phyloP scores from a whole-genome alignment of 441 rosid genomes.

The Croton laevigatus region DNA sequence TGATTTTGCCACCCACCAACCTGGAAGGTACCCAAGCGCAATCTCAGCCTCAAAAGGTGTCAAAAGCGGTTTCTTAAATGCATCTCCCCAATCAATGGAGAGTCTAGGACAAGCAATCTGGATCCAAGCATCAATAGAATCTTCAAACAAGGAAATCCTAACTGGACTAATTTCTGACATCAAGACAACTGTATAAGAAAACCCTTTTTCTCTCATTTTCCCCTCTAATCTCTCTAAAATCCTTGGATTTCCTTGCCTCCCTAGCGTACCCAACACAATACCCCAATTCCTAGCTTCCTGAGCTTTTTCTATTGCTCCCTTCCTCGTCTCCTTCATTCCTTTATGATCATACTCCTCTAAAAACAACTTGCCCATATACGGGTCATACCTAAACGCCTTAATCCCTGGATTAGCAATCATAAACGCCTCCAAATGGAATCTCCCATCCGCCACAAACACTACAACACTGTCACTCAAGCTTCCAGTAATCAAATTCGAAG shows the following conservation, averaged over 20 bases:
- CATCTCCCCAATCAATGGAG: slow-evolving; percentile 97
- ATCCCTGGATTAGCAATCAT: slow-evolving; percentile 90
- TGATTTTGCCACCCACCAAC: slow-evolving; percentile 59
- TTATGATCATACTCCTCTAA: slow-evolving; percentile 90
- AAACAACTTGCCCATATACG: slow-evolving; percentile 73
- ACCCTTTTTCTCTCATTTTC: slow-evolving; percentile 68
- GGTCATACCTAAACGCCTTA: slow-evolving; percentile 77
- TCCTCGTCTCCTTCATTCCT: slow-evolving; percentile 88
- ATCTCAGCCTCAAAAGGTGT: slow-evolving; percentile 95
- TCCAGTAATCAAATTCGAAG: not conserved
- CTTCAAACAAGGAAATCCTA: slow-evolving; percentile 77
- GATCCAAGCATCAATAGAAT: slow-evolving; percentile 86
- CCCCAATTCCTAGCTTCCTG: slow-evolving; percentile 62
- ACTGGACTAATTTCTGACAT: slow-evolving; percentile 89
- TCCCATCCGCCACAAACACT: slow-evolving; percentile 89
- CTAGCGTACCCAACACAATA: slow-evolving; percentile 83
- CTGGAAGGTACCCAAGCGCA: slow-evolving; percentile 60
- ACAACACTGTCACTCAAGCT: slow-evolving; percentile 36
- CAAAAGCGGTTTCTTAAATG: slow-evolving; percentile 76
- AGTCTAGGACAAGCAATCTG: slow-evolving; percentile 93
- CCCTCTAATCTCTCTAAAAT: slow-evolving; percentile 72
- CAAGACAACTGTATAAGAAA: slow-evolving; percentile 53
- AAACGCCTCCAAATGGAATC: slow-evolving; percentile 90
- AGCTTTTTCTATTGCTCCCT: slow-evolving; percentile 48
- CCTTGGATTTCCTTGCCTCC: slow-evolving; percentile 93